Percentiles rank a stretch among this genome's conserved stretches.
These are phyloP conservation scores for Pythium brassicae DNA, from an alignment of 352 stramenopile genomes.

Conservation along the genomic window DNA sequence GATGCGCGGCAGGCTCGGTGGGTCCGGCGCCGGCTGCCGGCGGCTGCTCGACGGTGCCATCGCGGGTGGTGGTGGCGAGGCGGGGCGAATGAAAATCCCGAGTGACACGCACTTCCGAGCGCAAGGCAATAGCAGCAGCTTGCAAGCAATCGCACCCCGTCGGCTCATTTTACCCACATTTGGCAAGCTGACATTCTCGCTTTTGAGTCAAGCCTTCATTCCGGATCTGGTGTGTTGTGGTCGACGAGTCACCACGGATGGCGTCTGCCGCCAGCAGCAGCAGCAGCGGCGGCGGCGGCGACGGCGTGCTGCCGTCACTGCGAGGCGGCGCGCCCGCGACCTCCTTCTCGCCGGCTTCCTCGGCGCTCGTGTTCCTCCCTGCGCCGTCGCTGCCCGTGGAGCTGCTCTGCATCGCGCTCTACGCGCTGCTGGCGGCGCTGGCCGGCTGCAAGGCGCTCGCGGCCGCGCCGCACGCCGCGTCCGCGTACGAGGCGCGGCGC, in stretches of 20 bases:
- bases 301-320: not conserved
- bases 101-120: too few species aligned
- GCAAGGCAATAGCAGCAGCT: too few species aligned
- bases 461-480: constrained; percentile 17
- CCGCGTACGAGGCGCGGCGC: constrained; percentile 32
- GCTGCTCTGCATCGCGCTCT: constrained; percentile 55
- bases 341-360: not conserved
- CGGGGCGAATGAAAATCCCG: too few species aligned
- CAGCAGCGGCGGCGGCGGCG: not conserved
- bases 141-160: too few species aligned
- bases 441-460: constrained; percentile 43
- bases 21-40: constrained; percentile 32
- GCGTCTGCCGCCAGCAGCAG: too few species aligned
- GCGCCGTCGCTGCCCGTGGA: constrained; percentile 36
- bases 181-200: too few species aligned
- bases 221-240: too few species aligned
- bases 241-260: too few species aligned
- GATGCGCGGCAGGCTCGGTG: constrained; percentile 32
- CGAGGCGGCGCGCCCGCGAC: too few species aligned
- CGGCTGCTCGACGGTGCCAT: constrained; percentile 5
- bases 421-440: constrained; percentile 51
- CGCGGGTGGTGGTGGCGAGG: constrained; percentile 19
- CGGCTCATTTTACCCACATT: too few species aligned
- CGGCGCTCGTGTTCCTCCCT: constrained; percentile 53
- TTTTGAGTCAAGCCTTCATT: too few species aligned